Evolutionary conservation across 2,329 filamentous ascomycete genomes (phyloP).

Genomic region (Pestalotiopsis sp.): DNA sequence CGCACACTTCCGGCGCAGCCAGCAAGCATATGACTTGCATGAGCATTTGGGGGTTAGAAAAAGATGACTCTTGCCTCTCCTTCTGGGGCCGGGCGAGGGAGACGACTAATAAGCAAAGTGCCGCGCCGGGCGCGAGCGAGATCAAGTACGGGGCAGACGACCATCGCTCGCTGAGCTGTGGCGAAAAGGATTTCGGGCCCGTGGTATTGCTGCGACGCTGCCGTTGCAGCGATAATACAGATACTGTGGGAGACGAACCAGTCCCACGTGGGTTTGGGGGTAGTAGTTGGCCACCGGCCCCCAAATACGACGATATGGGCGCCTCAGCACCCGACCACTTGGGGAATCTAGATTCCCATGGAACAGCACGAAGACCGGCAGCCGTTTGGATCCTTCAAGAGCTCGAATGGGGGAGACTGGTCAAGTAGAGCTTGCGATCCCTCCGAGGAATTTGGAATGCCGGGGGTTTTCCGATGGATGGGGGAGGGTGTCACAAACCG

Average conservation of each 20-base stretch:
- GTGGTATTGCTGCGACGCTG: background rate
- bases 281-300: background rate
- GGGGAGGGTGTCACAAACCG: background rate
- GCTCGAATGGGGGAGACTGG: background rate
- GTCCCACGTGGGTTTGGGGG: slow-evolving; percentile 3
- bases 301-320: background rate
- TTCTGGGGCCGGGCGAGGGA: background rate
- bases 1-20: background rate
- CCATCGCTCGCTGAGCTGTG: background rate
- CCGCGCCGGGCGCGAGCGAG: background rate
- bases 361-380: background rate
- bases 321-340: background rate
- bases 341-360: background rate
- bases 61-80: background rate
- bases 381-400: background rate
- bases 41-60: background rate
- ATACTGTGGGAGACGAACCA: background rate
- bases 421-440: background rate
- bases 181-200: background rate
- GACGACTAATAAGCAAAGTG: background rate
- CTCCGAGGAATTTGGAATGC: background rate
- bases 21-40: background rate
- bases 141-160: background rate
- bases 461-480: background rate
- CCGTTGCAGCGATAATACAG: background rate